phyloP scores from a whole-genome alignment of 345 rosid genomes.

The Hibiscus trionum region DNA sequence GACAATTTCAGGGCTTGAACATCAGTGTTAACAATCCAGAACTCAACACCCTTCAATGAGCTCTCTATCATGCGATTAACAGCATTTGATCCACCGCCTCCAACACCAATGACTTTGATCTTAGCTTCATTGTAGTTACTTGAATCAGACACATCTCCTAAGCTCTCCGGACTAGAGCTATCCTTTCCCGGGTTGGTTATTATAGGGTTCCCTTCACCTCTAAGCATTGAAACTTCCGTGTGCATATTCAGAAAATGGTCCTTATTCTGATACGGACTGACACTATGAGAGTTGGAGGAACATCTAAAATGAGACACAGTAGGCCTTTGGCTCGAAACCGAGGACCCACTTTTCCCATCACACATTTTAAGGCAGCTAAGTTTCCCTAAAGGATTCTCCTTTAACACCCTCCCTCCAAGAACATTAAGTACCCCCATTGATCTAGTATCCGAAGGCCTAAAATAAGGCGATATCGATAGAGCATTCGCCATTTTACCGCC shows the following conservation, averaged over 20 bases:
- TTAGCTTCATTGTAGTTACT: slow-evolving; percentile 61
- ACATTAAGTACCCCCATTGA: slow-evolving; percentile 41
- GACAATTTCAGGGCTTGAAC: slow-evolving; percentile 90
- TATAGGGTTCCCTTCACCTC: slow-evolving; percentile 6
- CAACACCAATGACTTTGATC: slow-evolving; percentile 93
- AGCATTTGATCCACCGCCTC: slow-evolving; percentile 99
- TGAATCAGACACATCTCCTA: slow-evolving; percentile 36
- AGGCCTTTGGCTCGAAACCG: slow-evolving; percentile 31
- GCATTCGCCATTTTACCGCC: slow-evolving; percentile 46
- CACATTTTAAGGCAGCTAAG: slow-evolving; percentile 27
- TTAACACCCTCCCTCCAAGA: slow-evolving; percentile 45
- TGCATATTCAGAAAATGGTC: slow-evolving; percentile 81
- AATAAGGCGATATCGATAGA: slow-evolving; percentile 29
- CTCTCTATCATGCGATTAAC: slow-evolving; percentile 98
- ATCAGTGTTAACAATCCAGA: slow-evolving; percentile 95
- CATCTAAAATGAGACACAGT: slow-evolving; percentile 33
- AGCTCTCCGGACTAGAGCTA: slow-evolving; percentile 30
- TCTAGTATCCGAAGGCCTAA: slow-evolving; percentile 40
- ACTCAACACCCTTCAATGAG: slow-evolving; percentile 84
- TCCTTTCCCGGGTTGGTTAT: slow-evolving; percentile 47
- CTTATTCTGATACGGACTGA: slow-evolving; percentile 44
- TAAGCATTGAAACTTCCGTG: slow-evolving; percentile 78
- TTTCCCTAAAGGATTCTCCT: slow-evolving; percentile 44
- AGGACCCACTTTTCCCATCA: slow-evolving; percentile 33
- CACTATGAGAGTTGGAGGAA: slow-evolving; percentile 40